These are phyloP conservation scores for Aspergillus mulundensis DNA, from an alignment of 495 filamentous ascomycete genomes.

Conservation along the genomic window DNA sequence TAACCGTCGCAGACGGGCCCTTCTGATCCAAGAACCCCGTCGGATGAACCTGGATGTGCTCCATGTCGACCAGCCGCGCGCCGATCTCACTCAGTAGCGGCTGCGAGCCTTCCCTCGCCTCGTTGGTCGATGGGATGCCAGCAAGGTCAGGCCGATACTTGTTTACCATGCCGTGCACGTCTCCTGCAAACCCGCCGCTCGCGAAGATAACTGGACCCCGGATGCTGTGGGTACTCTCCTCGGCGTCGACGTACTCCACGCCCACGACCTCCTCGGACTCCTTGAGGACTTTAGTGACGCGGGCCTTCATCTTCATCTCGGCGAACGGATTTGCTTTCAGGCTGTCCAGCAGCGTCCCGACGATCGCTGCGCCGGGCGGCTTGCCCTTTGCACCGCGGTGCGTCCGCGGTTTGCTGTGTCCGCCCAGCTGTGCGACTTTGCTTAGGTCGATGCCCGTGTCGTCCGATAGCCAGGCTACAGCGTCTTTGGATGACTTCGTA, in stretches of 20 bases:
- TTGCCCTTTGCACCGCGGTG: constrained; percentile 46
- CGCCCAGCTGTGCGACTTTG: constrained; percentile 50
- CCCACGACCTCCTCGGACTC: constrained; percentile 17
- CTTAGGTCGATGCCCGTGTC: constrained; percentile 51
- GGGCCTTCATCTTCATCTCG: constrained; percentile 37
- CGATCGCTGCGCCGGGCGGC: constrained; percentile 52
- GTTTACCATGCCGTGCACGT: constrained; percentile 48
- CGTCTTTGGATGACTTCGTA: constrained; percentile 33
- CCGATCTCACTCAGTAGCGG: constrained; percentile 41
- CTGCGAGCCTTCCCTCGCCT: constrained; percentile 48
- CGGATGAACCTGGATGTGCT: constrained; percentile 45
- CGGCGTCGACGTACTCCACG: constrained; percentile 13
- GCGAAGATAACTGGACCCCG: constrained; percentile 54
- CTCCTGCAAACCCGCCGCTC: constrained; percentile 56
- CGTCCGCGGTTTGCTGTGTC: constrained; percentile 50
- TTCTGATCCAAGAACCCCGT: constrained; percentile 59
- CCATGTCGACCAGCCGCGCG: constrained; percentile 55
- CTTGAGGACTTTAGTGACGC: constrained; percentile 42
- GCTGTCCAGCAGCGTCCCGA: constrained; percentile 43
- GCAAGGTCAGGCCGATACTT: constrained; percentile 52
- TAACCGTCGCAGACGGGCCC: constrained; percentile 30
- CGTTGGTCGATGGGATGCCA: constrained; percentile 58
- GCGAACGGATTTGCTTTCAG: constrained; percentile 42
- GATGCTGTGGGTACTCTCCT: constrained; percentile 24
- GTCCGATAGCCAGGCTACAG: constrained; percentile 49